Evolutionary conservation across 257 asterid species (phyloP).

Genomic region (Scutellaria galericulata): DNA sequence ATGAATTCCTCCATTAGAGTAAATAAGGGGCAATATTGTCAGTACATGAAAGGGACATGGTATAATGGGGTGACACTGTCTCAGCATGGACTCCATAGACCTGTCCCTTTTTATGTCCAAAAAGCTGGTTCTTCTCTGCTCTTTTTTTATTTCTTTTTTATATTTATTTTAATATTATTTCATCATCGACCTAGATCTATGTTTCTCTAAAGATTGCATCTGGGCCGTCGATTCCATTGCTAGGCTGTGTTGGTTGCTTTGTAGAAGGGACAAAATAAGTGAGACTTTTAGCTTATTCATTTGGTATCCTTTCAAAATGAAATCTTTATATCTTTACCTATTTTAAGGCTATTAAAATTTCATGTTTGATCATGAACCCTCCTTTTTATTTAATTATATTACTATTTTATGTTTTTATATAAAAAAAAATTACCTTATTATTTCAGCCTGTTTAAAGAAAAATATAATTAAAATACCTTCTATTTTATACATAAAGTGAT

Average conservation of each 20-base stretch:
- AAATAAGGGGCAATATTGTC: conserved; percentile 44
- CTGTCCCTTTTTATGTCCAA: conserved; percentile 55
- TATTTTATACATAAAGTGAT: no score
- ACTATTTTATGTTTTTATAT: no score
- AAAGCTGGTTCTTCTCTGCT: conserved; percentile 53
- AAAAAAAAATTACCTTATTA: no score
- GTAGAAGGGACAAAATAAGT: conserved; percentile 8
- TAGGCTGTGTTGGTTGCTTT: conserved; percentile 8
- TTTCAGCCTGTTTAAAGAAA: no score
- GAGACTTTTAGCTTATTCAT: background rate
- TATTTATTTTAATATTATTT: background rate
- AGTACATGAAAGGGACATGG: conserved; percentile 52
- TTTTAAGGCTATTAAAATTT: no score
- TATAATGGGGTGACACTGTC: conserved; percentile 61
- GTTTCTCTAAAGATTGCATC: background rate
- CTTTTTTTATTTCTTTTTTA: background rate
- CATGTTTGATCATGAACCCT: no score
- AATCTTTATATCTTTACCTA: no score
- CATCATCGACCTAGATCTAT: background rate
- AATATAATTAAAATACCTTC: no score
- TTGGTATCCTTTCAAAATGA: no score
- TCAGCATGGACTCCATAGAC: conserved; percentile 53
- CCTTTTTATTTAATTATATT: no score
- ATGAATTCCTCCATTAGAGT: conserved; percentile 19
- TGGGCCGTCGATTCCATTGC: background rate